phyloP scores from a whole-genome alignment of 1,284 basidiomycete genomes.

The Cryptococcus maquisensis region DNA sequence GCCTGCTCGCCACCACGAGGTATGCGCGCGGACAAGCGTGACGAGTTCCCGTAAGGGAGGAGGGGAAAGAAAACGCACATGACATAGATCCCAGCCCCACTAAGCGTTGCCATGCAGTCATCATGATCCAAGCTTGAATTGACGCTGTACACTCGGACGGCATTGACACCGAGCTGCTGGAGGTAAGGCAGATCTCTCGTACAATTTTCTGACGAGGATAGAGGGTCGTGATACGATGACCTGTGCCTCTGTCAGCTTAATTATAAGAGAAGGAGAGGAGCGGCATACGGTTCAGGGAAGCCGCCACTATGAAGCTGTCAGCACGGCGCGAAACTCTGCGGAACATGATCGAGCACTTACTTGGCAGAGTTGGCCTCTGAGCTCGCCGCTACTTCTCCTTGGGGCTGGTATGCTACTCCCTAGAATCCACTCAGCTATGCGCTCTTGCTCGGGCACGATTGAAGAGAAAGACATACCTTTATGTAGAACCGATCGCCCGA shows the following conservation, averaged over 20 bases:
- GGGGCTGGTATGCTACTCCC: conserved; percentile 84
- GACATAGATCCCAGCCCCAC: conserved; percentile 76
- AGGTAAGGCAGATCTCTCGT: conserved; percentile 73
- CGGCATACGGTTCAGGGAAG: conserved; percentile 63
- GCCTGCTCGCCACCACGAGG: neutral
- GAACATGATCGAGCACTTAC: conserved; percentile 21
- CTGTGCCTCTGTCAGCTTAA: conserved; percentile 6
- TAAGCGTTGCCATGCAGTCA: conserved; percentile 73
- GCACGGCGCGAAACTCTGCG: neutral
- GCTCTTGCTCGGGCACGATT: neutral
- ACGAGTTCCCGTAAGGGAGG: neutral
- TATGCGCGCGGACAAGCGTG: neutral
- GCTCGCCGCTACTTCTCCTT: conserved; percentile 57
- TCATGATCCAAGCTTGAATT: conserved; percentile 78
- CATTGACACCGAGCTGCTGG: conserved; percentile 54
- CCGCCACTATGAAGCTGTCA: conserved; percentile 34
- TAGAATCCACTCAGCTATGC: conserved; percentile 11
- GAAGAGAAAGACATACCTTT: conserved; percentile 52
- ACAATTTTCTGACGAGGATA: conserved; percentile 66
- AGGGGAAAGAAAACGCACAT: conserved; percentile 57
- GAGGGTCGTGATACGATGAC: conserved; percentile 58
- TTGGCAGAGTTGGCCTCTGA: conserved; percentile 54
- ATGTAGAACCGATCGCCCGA: conserved; percentile 78
- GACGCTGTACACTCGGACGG: conserved; percentile 79
- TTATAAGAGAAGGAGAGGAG: conserved; percentile 24